phyloP scores from a whole-genome alignment of 1,139 yeast species.

The Blastobotrys proliferans region DNA sequence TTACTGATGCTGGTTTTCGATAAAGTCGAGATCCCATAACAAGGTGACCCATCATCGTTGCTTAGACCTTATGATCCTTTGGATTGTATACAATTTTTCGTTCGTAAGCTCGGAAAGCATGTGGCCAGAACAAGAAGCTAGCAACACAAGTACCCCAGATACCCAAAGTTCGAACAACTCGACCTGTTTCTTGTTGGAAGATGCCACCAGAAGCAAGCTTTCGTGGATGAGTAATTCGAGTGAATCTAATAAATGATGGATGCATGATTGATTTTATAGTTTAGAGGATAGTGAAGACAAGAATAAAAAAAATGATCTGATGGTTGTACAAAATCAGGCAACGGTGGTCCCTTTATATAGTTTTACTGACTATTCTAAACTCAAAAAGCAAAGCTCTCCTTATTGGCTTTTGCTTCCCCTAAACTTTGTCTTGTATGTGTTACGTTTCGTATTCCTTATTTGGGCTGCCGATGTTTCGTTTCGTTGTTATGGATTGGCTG shows the following conservation, averaged over 20 bases:
- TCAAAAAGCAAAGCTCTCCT: too few relatives aligned
- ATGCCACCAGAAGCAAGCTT: constrained; percentile 7
- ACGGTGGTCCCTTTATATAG: not conserved
- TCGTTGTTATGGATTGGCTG: too few relatives aligned
- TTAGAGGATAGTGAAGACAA: not conserved
- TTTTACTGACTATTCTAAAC: too few relatives aligned
- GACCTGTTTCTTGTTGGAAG: constrained; percentile 12
- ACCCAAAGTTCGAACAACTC: constrained; percentile 17
- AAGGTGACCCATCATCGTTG: not conserved
- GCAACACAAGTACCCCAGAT: constrained; percentile 18
- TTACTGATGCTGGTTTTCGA: not conserved
- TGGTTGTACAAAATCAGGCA: not conserved
- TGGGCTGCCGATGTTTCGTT: not conserved
- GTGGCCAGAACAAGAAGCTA: constrained; percentile 20
- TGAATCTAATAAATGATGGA: constrained; percentile 14
- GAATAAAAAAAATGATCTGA: not conserved
- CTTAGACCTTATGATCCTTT: constrained; percentile 14
- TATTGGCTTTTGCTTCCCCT: too few relatives aligned
- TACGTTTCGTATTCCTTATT: not conserved
- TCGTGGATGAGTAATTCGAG: constrained; percentile 14
- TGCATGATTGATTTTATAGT: constrained; percentile 9
- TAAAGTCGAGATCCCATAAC: not conserved
- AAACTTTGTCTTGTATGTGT: not conserved
- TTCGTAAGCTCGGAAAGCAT: constrained; percentile 7
- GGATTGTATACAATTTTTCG: constrained; percentile 7